Conservation (phyloP, 2,329 filamentous ascomycete species). For the Hirsutella rhossiliensis region DNA sequence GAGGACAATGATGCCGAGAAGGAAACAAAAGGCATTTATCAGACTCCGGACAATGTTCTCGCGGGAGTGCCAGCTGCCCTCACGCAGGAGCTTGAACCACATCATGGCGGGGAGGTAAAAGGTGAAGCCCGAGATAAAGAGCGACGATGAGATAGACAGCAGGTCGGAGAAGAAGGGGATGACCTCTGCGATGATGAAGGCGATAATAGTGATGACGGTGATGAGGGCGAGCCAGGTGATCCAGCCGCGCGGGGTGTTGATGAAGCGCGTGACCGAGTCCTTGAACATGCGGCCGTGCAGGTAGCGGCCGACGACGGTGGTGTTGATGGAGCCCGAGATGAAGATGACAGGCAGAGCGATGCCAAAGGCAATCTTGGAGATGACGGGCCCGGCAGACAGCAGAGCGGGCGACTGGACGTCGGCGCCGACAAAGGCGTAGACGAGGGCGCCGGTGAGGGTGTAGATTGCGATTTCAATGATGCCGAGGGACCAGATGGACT, state of each 20-base stretch:
- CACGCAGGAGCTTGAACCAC: conserved; percentile 24
- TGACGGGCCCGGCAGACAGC: conserved; percentile 43
- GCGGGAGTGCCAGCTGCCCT: conserved; percentile 13
- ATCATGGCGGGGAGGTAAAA: conserved; percentile 27
- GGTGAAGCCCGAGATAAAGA: conserved; percentile 30
- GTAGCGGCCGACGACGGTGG: conserved; percentile 32
- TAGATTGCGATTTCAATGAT: conserved; percentile 52
- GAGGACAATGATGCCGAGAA: conserved; percentile 12
- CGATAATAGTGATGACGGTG: conserved; percentile 42
- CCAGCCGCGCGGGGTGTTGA: conserved; percentile 37
- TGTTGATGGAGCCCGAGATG: conserved; percentile 61
- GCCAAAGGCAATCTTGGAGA: conserved; percentile 58
- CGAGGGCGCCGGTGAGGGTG: conserved; percentile 50
- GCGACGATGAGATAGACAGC: conserved; percentile 36
- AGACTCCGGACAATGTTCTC: conserved; percentile 12
- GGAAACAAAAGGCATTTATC: conserved; percentile 12
- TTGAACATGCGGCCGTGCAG: conserved; percentile 32
- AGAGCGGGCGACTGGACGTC: conserved; percentile 56
- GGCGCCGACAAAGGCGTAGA: conserved; percentile 57
- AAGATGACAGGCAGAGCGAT: conserved; percentile 62
- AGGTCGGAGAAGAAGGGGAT: conserved; percentile 62
- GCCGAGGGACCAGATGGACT: conserved; percentile 51
- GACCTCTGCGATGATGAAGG: conserved; percentile 59
- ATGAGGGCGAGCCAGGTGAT: conserved; percentile 47
- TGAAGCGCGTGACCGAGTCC: conserved; percentile 28